Conservation (phyloP, 768 basidiomycete genomes). For the Hygrophoropsis aurantiaca region DNA sequence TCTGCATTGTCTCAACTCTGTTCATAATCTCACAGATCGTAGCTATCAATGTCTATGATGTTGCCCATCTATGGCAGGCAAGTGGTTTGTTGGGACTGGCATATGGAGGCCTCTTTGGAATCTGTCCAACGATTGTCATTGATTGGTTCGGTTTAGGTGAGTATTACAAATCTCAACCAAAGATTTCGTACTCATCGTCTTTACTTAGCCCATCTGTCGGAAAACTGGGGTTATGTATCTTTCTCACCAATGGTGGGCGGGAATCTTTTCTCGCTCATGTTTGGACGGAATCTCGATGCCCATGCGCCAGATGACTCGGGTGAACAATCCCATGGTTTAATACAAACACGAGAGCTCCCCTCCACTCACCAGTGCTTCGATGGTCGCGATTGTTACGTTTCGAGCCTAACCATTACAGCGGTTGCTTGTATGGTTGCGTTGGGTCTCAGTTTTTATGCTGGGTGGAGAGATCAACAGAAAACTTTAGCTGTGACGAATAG, state of each 20-base stretch:
- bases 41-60: slow-evolving; percentile 52
- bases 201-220: slow-evolving; percentile 62
- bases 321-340: slow-evolving; percentile 1
- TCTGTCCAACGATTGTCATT: slow-evolving; percentile 72
- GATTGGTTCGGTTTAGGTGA: slow-evolving; percentile 89
- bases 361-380: slow-evolving; percentile 49
- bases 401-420: slow-evolving; percentile 50
- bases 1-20: slow-evolving; percentile 62
- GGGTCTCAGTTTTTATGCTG: slow-evolving; percentile 36
- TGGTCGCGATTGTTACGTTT: slow-evolving; percentile 61
- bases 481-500: slow-evolving; percentile 29
- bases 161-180: slow-evolving; percentile 28
- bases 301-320: slow-evolving; percentile 41
- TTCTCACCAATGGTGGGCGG: slow-evolving; percentile 76
- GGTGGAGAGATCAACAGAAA: slow-evolving; percentile 31
- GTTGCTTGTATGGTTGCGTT: slow-evolving; percentile 36
- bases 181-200: background rate
- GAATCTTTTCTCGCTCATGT: slow-evolving; percentile 82
- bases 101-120: slow-evolving; percentile 73
- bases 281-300: slow-evolving; percentile 78
- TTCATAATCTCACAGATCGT: slow-evolving; percentile 75
- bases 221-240: slow-evolving; percentile 84
- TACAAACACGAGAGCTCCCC: slow-evolving; percentile 16
- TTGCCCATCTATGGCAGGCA: slow-evolving; percentile 62
- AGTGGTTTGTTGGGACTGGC: slow-evolving; percentile 39